A percentile compares a stretch with the other conserved stretches of the same genome.
These are phyloP conservation scores for Hyaloperonospora arabidopsidis DNA, from an alignment of 352 stramenopile species.

Conservation along the genomic window DNA sequence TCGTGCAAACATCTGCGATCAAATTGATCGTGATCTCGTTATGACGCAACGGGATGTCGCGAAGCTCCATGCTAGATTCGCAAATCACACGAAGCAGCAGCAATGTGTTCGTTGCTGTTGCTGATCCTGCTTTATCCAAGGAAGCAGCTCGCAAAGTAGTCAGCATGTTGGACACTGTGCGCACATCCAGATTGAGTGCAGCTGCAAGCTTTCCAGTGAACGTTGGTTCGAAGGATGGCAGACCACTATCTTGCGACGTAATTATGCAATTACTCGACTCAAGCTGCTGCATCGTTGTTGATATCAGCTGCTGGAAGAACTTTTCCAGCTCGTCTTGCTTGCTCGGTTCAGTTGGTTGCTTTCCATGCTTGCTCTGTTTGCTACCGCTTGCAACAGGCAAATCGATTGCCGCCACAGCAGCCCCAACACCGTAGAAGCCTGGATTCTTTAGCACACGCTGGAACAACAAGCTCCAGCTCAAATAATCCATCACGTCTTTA, in stretches of 20 bases:
- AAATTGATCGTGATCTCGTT: slow-evolving; percentile 92
- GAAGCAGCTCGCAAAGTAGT: slow-evolving; percentile 24
- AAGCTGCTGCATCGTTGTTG: slow-evolving; percentile 72
- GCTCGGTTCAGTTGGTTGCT: slow-evolving; percentile 14
- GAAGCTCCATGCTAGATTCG: slow-evolving; percentile 86
- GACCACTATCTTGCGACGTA: slow-evolving; percentile 2
- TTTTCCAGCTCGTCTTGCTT: slow-evolving; percentile 31
- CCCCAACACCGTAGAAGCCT: slow-evolving; percentile 89
- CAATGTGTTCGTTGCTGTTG: slow-evolving; percentile 18
- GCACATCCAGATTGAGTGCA: slow-evolving; percentile 94
- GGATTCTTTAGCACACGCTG: slow-evolving; percentile 93
- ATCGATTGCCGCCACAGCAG: neutral
- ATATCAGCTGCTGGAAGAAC: slow-evolving; percentile 84
- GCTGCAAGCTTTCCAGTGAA: slow-evolving; percentile 89
- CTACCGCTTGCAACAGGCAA: slow-evolving; percentile 2
- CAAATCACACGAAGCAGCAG: slow-evolving; percentile 50
- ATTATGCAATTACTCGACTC: slow-evolving; percentile 81
- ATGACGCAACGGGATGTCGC: slow-evolving; percentile 93
- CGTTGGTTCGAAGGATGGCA: slow-evolving; percentile 66
- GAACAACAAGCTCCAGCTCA: slow-evolving; percentile 97
- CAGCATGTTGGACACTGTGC: slow-evolving; percentile 75
- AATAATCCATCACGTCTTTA: slow-evolving; percentile 90
- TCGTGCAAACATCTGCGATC: slow-evolving; percentile 40
- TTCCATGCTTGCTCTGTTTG: slow-evolving; percentile 20
- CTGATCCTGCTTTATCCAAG: slow-evolving; percentile 7